Conservation (phyloP, 768 basidiomycete species). For the Russula griseocarnosa region DNA sequence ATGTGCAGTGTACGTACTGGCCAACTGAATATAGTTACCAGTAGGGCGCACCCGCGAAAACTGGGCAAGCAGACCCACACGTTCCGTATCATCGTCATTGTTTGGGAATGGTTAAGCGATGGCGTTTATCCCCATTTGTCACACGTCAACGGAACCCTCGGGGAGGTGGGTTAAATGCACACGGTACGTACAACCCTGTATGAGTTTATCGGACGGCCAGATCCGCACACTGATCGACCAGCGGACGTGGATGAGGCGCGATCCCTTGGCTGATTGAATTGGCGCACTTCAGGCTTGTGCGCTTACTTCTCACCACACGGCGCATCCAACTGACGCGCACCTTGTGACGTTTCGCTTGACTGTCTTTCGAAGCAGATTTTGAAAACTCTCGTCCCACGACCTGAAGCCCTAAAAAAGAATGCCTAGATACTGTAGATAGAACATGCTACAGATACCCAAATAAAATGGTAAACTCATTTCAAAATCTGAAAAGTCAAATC, state of each 20-base stretch:
- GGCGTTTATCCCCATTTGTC: slow-evolving; percentile 17
- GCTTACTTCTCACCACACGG: slow-evolving; percentile 12
- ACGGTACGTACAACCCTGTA: slow-evolving; percentile 8
- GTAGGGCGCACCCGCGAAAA: background rate
- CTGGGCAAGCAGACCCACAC: background rate
- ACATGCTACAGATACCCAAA: background rate
- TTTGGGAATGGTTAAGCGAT: background rate
- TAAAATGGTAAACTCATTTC: background rate
- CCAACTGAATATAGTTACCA: background rate
- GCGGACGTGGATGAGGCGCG: background rate
- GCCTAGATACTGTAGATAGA: background rate
- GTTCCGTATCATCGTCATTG: slow-evolving; percentile 11
- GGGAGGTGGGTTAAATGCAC: slow-evolving; percentile 3
- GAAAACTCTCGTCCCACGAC: background rate
- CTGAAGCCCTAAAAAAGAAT: background rate
- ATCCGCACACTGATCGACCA: slow-evolving; percentile 18
- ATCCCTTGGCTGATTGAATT: background rate
- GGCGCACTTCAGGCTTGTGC: slow-evolving; percentile 4
- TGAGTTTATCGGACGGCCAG: slow-evolving; percentile 19
- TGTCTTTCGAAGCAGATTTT: background rate
- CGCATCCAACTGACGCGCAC: background rate
- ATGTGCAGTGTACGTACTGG: background rate
- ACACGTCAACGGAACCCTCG: slow-evolving; percentile 13
- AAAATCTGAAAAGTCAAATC: background rate
- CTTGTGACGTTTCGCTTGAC: background rate